phyloP scores from a whole-genome alignment of 495 filamentous ascomycete species.

The Aspergillus ellipticus region DNA sequence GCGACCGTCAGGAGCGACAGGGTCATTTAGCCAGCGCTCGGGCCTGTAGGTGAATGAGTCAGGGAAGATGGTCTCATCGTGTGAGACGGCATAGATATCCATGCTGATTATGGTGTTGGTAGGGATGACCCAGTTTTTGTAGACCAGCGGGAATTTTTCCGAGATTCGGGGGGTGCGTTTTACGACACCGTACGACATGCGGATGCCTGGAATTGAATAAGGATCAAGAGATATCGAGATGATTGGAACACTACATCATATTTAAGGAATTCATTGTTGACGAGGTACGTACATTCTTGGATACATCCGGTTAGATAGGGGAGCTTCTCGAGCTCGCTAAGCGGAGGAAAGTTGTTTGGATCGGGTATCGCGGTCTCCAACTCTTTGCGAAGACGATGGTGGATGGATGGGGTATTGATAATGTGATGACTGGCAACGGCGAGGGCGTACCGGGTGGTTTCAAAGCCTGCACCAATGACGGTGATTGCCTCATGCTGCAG shows the following conservation, averaged over 20 bases:
- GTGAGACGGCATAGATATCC: conserved; percentile 26
- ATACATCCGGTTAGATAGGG: conserved; percentile 41
- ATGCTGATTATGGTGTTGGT: conserved; percentile 33
- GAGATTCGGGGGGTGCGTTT: conserved; percentile 23
- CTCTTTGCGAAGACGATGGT: conserved; percentile 20
- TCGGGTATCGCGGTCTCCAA: conserved; percentile 22
- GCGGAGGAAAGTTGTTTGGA: conserved; percentile 8
- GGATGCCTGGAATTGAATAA: conserved; percentile 15
- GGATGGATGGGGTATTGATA: conserved; percentile 20
- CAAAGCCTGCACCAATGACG: conserved; percentile 37
- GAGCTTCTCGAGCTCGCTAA: conserved; percentile 27
- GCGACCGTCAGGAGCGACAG: conserved; percentile 17
- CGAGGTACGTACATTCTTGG: conserved; percentile 27
- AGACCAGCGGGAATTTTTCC: conserved; percentile 3
- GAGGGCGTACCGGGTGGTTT: conserved; percentile 26
- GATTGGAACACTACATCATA: too few species aligned
- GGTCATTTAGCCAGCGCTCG: conserved; percentile 39
- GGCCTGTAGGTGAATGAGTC: conserved; percentile 36
- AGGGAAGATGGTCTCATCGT: conserved; percentile 31
- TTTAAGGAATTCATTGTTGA: background rate
- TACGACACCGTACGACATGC: conserved; percentile 30
- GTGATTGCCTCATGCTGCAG: conserved; percentile 35
- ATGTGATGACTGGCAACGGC: conserved; percentile 23
- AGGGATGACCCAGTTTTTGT: conserved; percentile 24
- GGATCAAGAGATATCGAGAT: too few species aligned